These are phyloP conservation scores for Artemisia argyi DNA, from an alignment of 129 eudicot genomes.

Conservation along the genomic window DNA sequence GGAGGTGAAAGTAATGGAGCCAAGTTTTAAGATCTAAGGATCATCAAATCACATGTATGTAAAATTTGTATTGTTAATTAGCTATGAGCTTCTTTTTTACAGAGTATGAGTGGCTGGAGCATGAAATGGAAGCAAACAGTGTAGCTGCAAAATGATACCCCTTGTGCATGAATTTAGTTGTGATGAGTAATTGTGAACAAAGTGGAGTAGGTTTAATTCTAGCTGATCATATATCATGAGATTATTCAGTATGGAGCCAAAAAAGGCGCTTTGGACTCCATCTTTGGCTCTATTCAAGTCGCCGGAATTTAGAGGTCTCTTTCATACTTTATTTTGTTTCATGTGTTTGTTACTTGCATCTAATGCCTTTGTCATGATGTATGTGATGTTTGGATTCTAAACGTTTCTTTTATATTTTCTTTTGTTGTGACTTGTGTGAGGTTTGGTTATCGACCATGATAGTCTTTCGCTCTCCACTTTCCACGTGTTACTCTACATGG, in stretches of 20 bases:
- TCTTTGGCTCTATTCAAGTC: constrained; percentile 17
- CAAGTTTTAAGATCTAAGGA: too few species aligned
- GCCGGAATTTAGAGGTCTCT: constrained; percentile 37
- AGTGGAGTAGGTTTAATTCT: constrained; percentile 19
- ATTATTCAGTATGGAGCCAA: constrained; percentile 34
- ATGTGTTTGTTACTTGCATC: neutral
- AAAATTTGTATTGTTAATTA: neutral
- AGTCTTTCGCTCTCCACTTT: constrained; percentile 10
- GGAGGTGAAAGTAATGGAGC: too few species aligned
- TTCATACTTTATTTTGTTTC: constrained; percentile 9
- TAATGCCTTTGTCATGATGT: neutral
- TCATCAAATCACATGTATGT: neutral
- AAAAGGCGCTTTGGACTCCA: constrained; percentile 22
- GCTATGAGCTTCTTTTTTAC: neutral
- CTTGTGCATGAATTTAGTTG: neutral
- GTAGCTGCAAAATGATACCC: neutral
- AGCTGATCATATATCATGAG: constrained; percentile 20
- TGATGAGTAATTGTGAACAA: constrained; percentile 24
- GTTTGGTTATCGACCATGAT: constrained; percentile 21
- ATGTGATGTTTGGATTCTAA: constrained; percentile 17
- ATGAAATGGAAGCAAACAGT: constrained; percentile 13
- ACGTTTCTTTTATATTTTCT: constrained; percentile 2
- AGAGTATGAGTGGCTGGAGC: constrained; percentile 24
- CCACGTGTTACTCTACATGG: constrained; percentile 19
- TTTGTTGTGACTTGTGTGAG: constrained; percentile 24